Base-by-base conservation (phyloP, 2,329 filamentous ascomycete genomes). In the Chaetomiaceae sp. region DNA sequence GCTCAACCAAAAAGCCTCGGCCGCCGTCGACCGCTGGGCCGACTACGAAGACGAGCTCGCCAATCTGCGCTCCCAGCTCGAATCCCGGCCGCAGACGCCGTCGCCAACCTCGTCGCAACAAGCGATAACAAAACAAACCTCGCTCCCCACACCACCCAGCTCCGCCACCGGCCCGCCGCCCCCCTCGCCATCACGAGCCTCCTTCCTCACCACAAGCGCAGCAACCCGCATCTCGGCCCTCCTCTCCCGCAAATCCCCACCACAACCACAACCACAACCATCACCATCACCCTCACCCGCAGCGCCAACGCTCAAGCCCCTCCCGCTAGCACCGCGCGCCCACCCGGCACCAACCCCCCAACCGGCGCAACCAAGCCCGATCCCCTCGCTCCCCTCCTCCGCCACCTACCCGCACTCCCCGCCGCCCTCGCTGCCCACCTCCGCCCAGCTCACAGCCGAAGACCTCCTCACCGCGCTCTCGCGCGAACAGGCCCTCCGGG, bases 21-120 rank as follows among this genome's bases (percentile, higher is more conserved):
- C 82, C 30, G 75, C 75, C 66, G 77, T 82, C 57, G 79, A 83
- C 68, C 79, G 78, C 66, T 84, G 80, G 79, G 86, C 87, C 64
- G 85, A 90, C 72, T 90, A 90, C 75, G 88, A 92, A 71, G 87
- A 90, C 69, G 86, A 90, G 67, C 77, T 90, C 36, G 75, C 81
- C 40, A 74, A 70, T 40, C 74, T 90, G 50, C 81, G 81, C 42
- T 44, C 55, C 37, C 58, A 62, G 49, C 51, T 68, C 51, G 41
- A 56, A 32, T 54, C 47, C 45, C 61, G 32, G 42, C 63, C 38
- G 33, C 48, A 46, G 14, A 55, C 54, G 10, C 40, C 54, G 21
- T 36, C 53, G 10, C 34, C 34, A 36, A 32, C 29, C 23, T 48
- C 47, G 42, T 53, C 34, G 43, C 53, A 46, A 21, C 53, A 54